A percentile compares a stretch with the other conserved stretches of the same genome.
Evolutionary conservation across 306 rosid species (phyloP).

Genomic region (Trifolium pratense): DNA sequence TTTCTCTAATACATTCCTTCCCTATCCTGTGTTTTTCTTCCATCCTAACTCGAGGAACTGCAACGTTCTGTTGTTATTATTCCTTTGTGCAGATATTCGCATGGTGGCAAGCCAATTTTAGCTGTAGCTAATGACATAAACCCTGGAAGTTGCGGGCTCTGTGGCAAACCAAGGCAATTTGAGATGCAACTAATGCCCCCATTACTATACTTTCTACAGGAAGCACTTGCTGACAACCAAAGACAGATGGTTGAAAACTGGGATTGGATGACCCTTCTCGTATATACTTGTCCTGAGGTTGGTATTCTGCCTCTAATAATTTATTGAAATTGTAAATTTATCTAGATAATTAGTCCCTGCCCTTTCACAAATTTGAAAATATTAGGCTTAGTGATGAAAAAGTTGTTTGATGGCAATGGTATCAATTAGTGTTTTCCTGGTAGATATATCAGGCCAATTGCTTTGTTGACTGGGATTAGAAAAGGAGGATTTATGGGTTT

Average conservation of each 20-base stretch:
- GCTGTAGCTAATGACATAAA: conserved; percentile 60
- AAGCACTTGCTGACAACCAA: conserved; percentile 62
- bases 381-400: conserved; percentile 1
- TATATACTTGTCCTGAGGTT: conserved; percentile 83
- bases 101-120: conserved; percentile 76
- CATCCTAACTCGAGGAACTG: conserved; percentile 3
- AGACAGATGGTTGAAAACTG: conserved; percentile 63
- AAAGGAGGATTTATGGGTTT: conserved; percentile 3
- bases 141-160: conserved; percentile 66
- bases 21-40: background rate
- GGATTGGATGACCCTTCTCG: conserved; percentile 87
- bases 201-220: conserved; percentile 72
- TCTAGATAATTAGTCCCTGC: conserved; percentile 1
- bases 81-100: conserved; percentile 61
- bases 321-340: background rate
- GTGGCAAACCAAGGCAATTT: conserved; percentile 76
- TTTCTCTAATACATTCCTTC: conserved; percentile 7
- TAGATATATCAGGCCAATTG: too few relatives aligned
- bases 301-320: conserved; percentile 38
- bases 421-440: background rate
- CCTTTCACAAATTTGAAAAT: conserved; percentile 13
- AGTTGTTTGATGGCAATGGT: conserved; percentile 1
- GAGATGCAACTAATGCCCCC: conserved; percentile 95
- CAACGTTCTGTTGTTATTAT: too few relatives aligned
- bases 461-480: conserved; percentile 17